Conservation (phyloP, 1,284 basidiomycete species). For the Trametes hirsuta region DNA sequence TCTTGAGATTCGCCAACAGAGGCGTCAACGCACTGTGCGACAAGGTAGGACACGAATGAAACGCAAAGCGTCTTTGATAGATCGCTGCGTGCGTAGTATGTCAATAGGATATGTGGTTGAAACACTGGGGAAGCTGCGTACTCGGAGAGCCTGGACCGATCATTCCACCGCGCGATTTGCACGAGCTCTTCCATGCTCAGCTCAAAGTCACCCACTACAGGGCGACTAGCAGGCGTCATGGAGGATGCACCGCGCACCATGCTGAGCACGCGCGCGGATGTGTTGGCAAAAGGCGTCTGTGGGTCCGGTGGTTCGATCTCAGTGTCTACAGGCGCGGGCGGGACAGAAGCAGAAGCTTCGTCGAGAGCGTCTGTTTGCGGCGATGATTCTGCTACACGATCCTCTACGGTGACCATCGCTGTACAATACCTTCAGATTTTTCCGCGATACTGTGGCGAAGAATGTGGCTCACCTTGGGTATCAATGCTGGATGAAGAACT, state of each 20-base stretch:
- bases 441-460: no score
- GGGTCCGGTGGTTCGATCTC: background rate
- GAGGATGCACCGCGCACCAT: constrained; percentile 11
- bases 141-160: constrained; percentile 1
- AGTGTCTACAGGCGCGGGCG: background rate
- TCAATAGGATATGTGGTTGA: background rate
- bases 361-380: no score
- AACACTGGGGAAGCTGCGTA: background rate
- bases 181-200: constrained; percentile 14
- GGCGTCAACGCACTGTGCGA: background rate
- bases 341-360: background rate
- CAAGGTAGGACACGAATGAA: constrained; percentile 13
- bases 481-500: no score
- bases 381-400: no score
- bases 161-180: constrained; percentile 16
- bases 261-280: constrained; percentile 7
- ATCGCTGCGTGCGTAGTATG: constrained; percentile 2
- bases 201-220: constrained; percentile 13
- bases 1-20: background rate
- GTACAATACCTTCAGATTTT: no score
- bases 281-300: constrained; percentile 8
- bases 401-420: no score
- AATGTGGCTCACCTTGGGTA: no score
- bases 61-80: constrained; percentile 15
- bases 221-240: constrained; percentile 8